Conservation (phyloP, 1,139 yeast genomes). For the Yamadazyma jaroonii region DNA sequence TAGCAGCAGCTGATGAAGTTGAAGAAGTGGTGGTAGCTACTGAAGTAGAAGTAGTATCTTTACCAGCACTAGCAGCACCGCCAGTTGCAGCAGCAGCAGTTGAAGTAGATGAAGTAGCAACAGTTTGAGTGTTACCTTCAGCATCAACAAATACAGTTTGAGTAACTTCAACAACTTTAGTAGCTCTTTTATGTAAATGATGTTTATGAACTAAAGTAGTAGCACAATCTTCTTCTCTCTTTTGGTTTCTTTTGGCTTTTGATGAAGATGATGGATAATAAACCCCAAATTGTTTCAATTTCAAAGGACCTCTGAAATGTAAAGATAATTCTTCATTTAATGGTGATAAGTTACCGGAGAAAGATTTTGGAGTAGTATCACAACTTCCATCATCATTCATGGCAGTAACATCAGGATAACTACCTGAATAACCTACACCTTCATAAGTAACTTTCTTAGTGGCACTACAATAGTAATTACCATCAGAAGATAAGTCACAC, state of each 20-base stretch:
- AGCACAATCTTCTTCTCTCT: conserved; percentile 40
- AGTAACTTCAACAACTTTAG: conserved; percentile 67
- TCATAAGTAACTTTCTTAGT: conserved; percentile 67
- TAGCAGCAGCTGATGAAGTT: conserved; percentile 17
- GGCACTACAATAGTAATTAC: conserved; percentile 80
- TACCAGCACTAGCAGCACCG: conserved; percentile 22
- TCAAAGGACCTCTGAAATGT: conserved; percentile 77
- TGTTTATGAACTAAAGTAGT: conserved; percentile 48
- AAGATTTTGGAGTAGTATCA: conserved; percentile 47
- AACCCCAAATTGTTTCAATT: conserved; percentile 61
- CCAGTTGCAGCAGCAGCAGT: conserved; percentile 32
- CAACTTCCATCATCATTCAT: conserved; percentile 52
- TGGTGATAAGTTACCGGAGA: conserved; percentile 66
- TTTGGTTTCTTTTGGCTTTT: conserved; percentile 12
- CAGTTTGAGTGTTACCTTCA: conserved; percentile 49
- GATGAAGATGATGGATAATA: conserved; percentile 45
- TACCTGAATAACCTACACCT: conserved; percentile 67
- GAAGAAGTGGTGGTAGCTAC: conserved; percentile 21
- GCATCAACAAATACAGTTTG: conserved; percentile 67
- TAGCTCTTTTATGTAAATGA: conserved; percentile 61
- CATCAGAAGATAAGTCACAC: conserved; percentile 39
- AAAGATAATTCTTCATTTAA: conserved; percentile 70
- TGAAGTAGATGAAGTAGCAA: conserved; percentile 30
- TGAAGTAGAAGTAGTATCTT: conserved; percentile 31
- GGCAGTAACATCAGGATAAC: conserved; percentile 57